Evolutionary conservation across 306 rosid species (phyloP).

Genomic region (Glycyrrhiza uralensis): DNA sequence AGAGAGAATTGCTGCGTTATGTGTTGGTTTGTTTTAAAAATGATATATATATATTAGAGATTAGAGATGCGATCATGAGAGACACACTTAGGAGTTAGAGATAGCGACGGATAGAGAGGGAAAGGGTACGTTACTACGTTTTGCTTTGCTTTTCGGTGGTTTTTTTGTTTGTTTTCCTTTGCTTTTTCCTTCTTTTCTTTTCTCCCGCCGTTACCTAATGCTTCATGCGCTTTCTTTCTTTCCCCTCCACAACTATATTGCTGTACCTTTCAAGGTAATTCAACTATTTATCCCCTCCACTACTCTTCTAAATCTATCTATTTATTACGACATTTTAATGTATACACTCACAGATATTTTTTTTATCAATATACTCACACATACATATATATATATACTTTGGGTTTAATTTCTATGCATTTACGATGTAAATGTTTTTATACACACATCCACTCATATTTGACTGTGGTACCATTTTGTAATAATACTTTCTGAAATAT

Average conservation of each 20-base stretch:
- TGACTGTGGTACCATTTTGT: no score
- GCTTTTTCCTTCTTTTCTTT: neutral
- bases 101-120: neutral
- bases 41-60: no score
- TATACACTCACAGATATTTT: no score
- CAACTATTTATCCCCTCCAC: neutral
- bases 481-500: no score
- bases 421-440: no score
- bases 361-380: no score
- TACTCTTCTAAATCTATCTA: neutral
- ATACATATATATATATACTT: no score
- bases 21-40: neutral
- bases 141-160: neutral
- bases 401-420: no score
- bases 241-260: constrained; percentile 2
- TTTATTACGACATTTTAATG: no score
- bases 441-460: no score
- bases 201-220: neutral
- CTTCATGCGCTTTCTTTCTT: constrained; percentile 10
- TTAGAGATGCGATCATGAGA: no score
- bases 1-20: neutral
- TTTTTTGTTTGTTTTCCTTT: neutral
- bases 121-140: no score
- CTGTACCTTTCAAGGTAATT: constrained; percentile 10
- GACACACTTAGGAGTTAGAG: neutral